phyloP scores from a whole-genome alignment of 2,329 filamentous ascomycete genomes.

The Myriosclerotinia duriaeana region DNA sequence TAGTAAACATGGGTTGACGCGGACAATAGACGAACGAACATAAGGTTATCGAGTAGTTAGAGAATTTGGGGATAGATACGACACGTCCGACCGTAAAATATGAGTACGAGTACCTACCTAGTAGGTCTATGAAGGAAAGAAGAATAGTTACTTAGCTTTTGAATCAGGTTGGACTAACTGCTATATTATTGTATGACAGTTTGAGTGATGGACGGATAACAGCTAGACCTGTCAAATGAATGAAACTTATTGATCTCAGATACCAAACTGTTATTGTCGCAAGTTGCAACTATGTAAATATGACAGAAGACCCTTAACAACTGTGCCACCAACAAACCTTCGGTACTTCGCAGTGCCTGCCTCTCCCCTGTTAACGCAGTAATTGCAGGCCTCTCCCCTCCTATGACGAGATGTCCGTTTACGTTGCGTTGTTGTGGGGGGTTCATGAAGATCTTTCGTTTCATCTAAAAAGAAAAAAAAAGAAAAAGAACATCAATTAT shows the following conservation, averaged over 20 bases:
- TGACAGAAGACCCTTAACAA: neutral
- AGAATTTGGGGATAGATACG: neutral
- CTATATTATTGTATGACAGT: neutral
- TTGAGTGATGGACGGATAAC: neutral
- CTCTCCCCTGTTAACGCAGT: neutral
- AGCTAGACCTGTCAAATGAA: neutral
- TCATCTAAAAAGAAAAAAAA: neutral
- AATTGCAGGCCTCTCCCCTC: neutral
- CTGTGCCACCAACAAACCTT: slow-evolving; percentile 3
- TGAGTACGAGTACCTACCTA: neutral
- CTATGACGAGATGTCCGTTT: neutral
- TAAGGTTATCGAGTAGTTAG: neutral
- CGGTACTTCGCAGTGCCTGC: neutral
- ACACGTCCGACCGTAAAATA: neutral
- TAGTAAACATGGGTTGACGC: slow-evolving; percentile 4
- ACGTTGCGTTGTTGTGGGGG: neutral
- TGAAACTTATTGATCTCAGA: neutral
- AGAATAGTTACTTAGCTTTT: slow-evolving; percentile 9
- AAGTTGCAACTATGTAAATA: neutral
- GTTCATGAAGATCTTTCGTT: neutral
- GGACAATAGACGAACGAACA: neutral
- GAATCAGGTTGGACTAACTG: neutral
- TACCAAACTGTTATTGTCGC: neutral
- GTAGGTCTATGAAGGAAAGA: neutral
- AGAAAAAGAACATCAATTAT: neutral